Evolutionary conservation across 2,329 filamentous ascomycete genomes (phyloP), one percentile per base, ranked within the genome.

Genomic region (Clonostachys sp.): DNA sequence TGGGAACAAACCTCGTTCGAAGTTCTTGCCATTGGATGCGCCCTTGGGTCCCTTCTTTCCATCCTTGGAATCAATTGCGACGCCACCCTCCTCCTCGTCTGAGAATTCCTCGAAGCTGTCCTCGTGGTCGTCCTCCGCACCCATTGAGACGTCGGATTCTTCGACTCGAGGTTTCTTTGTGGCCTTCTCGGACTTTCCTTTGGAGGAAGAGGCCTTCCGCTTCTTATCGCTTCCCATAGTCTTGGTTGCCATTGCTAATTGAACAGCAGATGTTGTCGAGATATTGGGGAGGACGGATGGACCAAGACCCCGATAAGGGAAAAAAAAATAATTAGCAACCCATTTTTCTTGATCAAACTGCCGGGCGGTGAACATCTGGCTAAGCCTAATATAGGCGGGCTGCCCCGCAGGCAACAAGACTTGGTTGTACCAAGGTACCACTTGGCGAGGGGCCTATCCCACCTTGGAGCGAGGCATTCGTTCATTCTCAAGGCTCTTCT

Each of bases 11-110:
- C 70, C 64, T 59, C 61, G 65, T 55, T 77, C 71, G 46, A 70
- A 68, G 8, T 55, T 57, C 53, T 73, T 72, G 41, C 62, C 69
- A 48, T 61, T 55, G 47, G 59, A 50, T 35, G 57, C 56, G 13
- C 57, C 65, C 42, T 65, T 60, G 39, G 54, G 47, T 36, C 53
- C 60, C 12, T 62, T 66, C 48, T 72, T 68, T n/a, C 60, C 56
- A 34, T 67, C 61, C 12, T 63, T 59, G 45, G 64, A 58, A 50
- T 69, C 70, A 55, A 80, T 64, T 48, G 67, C 61, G 20, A 66
- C 78, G 44, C 78, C 78, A 8, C 78, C 78, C 50, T 80, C 76
- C 10, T 79, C 79, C 14, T 67, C 69, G 45, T 80, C 76, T 5
- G 76, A 78, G 47, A 62, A 67, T 44, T 72, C 68, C 42, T 67